Evolutionary conservation across 352 stramenopile genomes (phyloP).

Genomic region (Phytopythium oedochilum): DNA sequence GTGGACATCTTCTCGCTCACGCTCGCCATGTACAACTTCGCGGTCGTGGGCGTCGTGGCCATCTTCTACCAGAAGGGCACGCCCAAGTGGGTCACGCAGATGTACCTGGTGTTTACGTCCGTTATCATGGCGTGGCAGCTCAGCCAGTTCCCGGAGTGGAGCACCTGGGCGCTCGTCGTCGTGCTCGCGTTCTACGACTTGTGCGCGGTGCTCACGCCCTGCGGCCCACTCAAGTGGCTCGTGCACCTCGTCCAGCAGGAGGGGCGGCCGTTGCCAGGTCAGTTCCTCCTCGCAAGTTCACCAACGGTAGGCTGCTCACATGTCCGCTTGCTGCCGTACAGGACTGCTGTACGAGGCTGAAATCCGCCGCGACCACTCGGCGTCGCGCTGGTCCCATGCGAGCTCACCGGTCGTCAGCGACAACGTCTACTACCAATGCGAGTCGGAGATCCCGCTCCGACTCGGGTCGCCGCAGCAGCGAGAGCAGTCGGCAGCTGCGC

Average conservation of each 20-base stretch:
- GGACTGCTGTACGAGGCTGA: conserved; percentile 74
- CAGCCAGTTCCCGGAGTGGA: conserved; percentile 95
- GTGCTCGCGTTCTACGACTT: conserved; percentile 98
- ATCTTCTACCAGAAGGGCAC: conserved; percentile 90
- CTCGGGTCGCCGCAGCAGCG: conserved; percentile 12
- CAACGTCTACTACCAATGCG: conserved; percentile 73
- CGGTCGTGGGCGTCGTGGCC: conserved; percentile 81
- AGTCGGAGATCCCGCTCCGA: conserved; percentile 34
- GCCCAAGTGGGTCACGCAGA: conserved; percentile 86
- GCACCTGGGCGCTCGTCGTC: conserved; percentile 88
- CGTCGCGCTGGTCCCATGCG: conserved; percentile 2
- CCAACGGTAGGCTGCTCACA: conserved; percentile 4
- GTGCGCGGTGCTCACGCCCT: conserved; percentile 99
- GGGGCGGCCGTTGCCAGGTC: conserved; percentile 86
- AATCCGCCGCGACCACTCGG: conserved; percentile 35
- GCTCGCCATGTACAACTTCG: conserved; percentile 91
- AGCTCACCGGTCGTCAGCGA: conserved; percentile 11
- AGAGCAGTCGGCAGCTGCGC: not conserved
- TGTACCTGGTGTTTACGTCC: conserved; percentile 94
- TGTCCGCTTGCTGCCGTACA: conserved; percentile 9
- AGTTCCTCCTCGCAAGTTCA: not conserved
- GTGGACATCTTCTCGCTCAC: conserved; percentile 63
- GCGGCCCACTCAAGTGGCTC: conserved; percentile 95
- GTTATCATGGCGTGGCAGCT: conserved; percentile 99
- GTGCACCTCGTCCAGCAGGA: conserved; percentile 93